Evolutionary conservation across 805 yeast species (phyloP), one percentile per base, ranked within the genome.

Genomic region (Teunomyces lycoperdinae): DNA sequence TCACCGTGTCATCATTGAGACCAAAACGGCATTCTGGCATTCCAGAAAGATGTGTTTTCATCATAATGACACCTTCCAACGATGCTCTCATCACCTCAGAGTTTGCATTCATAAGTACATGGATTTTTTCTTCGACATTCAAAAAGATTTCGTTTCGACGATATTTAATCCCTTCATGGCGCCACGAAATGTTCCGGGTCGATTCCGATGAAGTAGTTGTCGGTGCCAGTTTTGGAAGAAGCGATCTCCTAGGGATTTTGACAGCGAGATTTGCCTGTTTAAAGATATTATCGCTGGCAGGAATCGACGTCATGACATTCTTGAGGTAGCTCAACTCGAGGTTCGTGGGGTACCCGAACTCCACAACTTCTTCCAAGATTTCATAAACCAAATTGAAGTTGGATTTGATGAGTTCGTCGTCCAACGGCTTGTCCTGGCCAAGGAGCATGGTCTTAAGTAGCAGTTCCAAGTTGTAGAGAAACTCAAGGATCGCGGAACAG

Each of bases 1-100:
- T 48, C 9, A 60, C 51, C 24, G 65, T 61, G 39, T 67, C 69
- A 40, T 86, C 90, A 51, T 83, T 81, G 42, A 92, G 73, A 0
- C 92, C 96, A 62, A 91, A 84, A 42, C 83, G 79, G 63, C 97
- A 91, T 20, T 77, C 77, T 0, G 97, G 97, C 78, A 83, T 80
- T 3, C 97, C 97, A 0, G 87, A 77, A 9, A 91, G 66, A 38
- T 83, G 88, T 0, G 92, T 73, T 43, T 84, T 83, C 77, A 89
- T 77, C 44, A 77, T 73, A 41, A 91, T 81, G 9, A 78, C 70
- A 4, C 97, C 97, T 53, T 85, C 88, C 20, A 90, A 87, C 58
- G 81, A 84, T 0, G 90, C 77, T 48, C 86, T 76, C 28, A 88
- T 67, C 1, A 86, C 73, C 14, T 81, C 77, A 1, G 89, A 87